Evolutionary conservation across 1,139 yeast genomes (phyloP).

Genomic region (Suzukiozyma palmioleophila): DNA sequence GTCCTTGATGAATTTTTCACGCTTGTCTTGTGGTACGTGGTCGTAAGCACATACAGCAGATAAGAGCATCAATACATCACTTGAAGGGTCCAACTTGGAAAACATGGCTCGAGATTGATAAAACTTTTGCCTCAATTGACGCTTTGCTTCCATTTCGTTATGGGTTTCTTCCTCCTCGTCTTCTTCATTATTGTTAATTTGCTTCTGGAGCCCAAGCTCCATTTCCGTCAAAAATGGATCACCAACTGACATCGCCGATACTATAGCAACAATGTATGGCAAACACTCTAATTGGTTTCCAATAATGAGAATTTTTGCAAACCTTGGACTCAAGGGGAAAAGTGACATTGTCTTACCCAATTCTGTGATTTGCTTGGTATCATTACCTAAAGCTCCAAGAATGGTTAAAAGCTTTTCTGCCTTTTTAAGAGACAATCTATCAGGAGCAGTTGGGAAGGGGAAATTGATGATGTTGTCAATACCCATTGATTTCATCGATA

Average conservation of each 20-base stretch:
- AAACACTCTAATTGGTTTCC: slow-evolving; percentile 86
- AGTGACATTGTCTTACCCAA: slow-evolving; percentile 82
- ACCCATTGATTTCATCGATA: slow-evolving; percentile 96
- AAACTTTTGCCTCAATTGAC: slow-evolving; percentile 46
- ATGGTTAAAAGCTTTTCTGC: slow-evolving; percentile 68
- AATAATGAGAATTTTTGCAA: slow-evolving; percentile 81
- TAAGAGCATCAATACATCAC: slow-evolving; percentile 72
- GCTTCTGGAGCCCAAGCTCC: slow-evolving; percentile 53
- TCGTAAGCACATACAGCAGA: slow-evolving; percentile 90
- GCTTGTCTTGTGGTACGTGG: slow-evolving; percentile 52
- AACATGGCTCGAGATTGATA: slow-evolving; percentile 57
- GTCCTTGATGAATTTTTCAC: slow-evolving; percentile 43
- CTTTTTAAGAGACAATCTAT: slow-evolving; percentile 49
- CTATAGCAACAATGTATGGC: slow-evolving; percentile 84
- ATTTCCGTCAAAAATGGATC: slow-evolving; percentile 79
- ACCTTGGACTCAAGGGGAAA: slow-evolving; percentile 92
- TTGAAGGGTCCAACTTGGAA: slow-evolving; percentile 59
- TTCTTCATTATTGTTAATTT: slow-evolving; percentile 27
- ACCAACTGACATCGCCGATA: slow-evolving; percentile 90
- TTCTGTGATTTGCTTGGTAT: slow-evolving; percentile 53
- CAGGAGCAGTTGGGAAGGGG: slow-evolving; percentile 97
- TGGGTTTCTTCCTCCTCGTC: slow-evolving; percentile 28
- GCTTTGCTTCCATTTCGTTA: slow-evolving; percentile 33
- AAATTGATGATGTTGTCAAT: slow-evolving; percentile 85
- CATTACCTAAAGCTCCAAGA: slow-evolving; percentile 72